These are phyloP conservation scores for Carex cristatella DNA, from an alignment of 176 grass and related monocot genomes.

Conservation along the genomic window DNA sequence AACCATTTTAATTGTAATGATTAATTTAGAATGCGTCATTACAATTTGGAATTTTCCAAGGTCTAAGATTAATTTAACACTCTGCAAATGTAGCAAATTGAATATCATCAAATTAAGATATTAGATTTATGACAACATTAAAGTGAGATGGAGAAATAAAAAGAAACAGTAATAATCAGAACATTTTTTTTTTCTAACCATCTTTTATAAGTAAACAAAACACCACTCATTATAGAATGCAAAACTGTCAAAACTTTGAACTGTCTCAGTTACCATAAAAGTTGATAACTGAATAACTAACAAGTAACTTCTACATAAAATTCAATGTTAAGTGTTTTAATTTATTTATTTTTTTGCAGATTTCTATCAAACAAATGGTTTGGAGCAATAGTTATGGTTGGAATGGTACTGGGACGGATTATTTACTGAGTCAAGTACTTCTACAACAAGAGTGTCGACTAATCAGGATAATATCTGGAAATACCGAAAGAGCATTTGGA, in stretches of 20 bases:
- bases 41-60: too few species aligned
- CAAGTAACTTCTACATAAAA: neutral
- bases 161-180: neutral
- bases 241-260: neutral
- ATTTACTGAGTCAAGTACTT: slow-evolving; percentile 16
- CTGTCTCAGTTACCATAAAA: neutral
- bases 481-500: neutral
- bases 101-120: neutral
- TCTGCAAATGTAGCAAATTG: neutral
- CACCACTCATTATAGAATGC: neutral
- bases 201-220: neutral
- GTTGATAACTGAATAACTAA: neutral
- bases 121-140: neutral
- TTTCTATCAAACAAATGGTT: slow-evolving; percentile 49
- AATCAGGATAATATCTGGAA: neutral
- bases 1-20: neutral
- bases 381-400: slow-evolving; percentile 34
- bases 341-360: neutral
- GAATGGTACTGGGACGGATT: slow-evolving; percentile 37
- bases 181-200: neutral
- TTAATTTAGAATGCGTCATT: too few species aligned
- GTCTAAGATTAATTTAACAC: neutral
- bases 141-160: neutral
- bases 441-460: neutral
- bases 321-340: neutral